Conservation (phyloP, 352 stramenopile genomes). For the Hyaloperonospora brassicae region DNA sequence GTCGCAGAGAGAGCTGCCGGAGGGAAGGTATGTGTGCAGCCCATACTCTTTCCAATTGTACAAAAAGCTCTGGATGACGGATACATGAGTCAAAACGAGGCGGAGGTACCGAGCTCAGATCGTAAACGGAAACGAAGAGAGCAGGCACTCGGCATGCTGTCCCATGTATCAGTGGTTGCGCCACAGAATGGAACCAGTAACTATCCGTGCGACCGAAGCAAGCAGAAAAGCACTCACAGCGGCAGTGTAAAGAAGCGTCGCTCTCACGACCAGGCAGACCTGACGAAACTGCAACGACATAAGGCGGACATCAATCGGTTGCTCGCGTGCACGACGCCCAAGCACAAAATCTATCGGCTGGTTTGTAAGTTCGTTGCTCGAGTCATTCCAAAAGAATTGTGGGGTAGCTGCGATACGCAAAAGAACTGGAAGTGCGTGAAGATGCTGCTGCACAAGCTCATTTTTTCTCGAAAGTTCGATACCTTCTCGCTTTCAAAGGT, state of each 20-base stretch:
- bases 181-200: background rate
- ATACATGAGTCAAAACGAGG: conserved; percentile 53
- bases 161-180: conserved; percentile 18
- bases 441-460: conserved; percentile 32
- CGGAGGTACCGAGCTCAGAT: conserved; percentile 8
- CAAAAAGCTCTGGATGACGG: conserved; percentile 35
- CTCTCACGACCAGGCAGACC: background rate
- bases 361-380: conserved; percentile 41
- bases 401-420: conserved; percentile 23
- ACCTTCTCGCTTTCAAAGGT: conserved; percentile 50
- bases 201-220: conserved; percentile 5
- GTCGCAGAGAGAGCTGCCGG: conserved; percentile 11
- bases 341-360: conserved; percentile 39
- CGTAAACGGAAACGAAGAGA: conserved; percentile 45
- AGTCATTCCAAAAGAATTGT: conserved; percentile 55
- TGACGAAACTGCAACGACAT: conserved; percentile 44
- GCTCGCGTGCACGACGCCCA: conserved; percentile 33
- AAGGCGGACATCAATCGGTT: conserved; percentile 40
- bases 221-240: conserved; percentile 3
- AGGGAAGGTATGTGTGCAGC: conserved; percentile 2
- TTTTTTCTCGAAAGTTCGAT: conserved; percentile 54
- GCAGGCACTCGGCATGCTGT: conserved; percentile 42
- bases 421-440: conserved; percentile 59
- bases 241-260: background rate
- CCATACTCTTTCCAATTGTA: conserved; percentile 21